Conservation (phyloP, 345 rosid genomes). For the Schrenkiella parvula region DNA sequence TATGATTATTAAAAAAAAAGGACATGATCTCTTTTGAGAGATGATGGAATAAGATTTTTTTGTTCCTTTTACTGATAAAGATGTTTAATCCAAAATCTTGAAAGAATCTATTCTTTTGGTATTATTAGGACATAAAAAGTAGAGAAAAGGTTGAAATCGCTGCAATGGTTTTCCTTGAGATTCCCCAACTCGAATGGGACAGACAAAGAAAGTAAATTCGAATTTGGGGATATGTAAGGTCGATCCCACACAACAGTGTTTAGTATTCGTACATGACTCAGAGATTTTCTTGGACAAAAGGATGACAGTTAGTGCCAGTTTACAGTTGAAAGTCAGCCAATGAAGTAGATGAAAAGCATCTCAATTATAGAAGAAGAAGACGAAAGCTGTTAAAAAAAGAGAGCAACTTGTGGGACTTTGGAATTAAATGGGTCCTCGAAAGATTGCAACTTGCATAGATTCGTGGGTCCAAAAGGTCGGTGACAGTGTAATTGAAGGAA, state of each 20-base stretch:
- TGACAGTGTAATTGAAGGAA: conserved; percentile 11
- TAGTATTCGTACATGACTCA: conserved; percentile 10
- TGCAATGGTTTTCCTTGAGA: conserved; percentile 20
- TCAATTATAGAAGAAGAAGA: conserved; percentile 4
- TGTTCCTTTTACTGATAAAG: conserved; percentile 13
- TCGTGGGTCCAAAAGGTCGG: conserved; percentile 31
- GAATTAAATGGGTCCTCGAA: conserved; percentile 14
- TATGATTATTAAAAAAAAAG: conserved; percentile 9
- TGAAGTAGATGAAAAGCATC: conserved; percentile 12
- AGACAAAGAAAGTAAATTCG: not conserved
- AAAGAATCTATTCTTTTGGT: conserved; percentile 23
- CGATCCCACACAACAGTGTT: conserved; percentile 20
- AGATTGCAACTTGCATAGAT: conserved; percentile 28
- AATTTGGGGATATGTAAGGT: not conserved
- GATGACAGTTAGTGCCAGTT: conserved; percentile 32
- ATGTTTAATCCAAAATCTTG: not conserved
- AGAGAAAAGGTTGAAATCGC: not conserved
- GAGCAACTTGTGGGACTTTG: conserved; percentile 27
- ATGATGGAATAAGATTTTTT: conserved; percentile 30
- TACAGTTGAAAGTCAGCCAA: conserved; percentile 25
- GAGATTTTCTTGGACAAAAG: not conserved
- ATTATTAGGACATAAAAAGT: conserved; percentile 11
- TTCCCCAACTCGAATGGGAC: conserved; percentile 18
- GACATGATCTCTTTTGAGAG: conserved; percentile 24
- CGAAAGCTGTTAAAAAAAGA: conserved; percentile 6